Percentiles rank a stretch among this genome's conserved stretches.
These are phyloP conservation scores for Globisporangium apiculatum DNA, from an alignment of 352 stramenopile species.

Conservation along the genomic window DNA sequence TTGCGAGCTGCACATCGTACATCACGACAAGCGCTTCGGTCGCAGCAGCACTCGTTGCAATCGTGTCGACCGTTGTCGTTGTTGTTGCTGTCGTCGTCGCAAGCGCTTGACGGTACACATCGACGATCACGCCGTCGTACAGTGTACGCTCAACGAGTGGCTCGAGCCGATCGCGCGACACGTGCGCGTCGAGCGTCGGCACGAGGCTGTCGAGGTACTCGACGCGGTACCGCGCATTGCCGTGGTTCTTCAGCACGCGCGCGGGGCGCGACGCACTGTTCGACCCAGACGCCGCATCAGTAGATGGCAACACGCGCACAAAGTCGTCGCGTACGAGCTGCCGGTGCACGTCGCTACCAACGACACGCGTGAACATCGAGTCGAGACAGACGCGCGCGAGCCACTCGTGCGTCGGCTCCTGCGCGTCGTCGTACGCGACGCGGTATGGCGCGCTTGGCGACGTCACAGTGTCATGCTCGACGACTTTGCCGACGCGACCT, in stretches of 20 bases:
- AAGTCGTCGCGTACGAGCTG: conserved; percentile 43
- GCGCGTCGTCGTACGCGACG: conserved; percentile 25
- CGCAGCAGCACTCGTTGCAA: too few relatives aligned
- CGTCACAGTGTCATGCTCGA: conserved; percentile 16
- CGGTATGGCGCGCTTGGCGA: conserved; percentile 21
- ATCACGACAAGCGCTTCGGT: conserved; percentile 8
- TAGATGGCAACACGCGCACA: conserved; percentile 20
- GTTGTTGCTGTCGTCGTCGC: neutral
- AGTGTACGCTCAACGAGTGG: conserved; percentile 18
- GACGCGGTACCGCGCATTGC: conserved; percentile 49
- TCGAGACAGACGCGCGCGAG: conserved; percentile 26
- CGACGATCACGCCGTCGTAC: conserved; percentile 25
- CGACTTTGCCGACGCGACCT: conserved; percentile 27
- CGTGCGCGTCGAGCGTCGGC: conserved; percentile 18
- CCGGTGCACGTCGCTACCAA: conserved; percentile 17
- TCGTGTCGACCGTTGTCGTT: too few relatives aligned
- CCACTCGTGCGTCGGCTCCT: conserved; percentile 24
- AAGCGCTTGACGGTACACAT: conserved; percentile 12
- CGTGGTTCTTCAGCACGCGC: conserved; percentile 27
- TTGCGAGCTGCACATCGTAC: conserved; percentile 26
- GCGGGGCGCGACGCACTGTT: conserved; percentile 15
- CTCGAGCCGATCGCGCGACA: conserved; percentile 28
- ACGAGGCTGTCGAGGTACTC: conserved; percentile 28
- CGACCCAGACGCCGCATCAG: neutral
- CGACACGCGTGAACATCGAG: conserved; percentile 22